Evolutionary conservation across 192 early-diverging fungal species (phyloP), one percentile per base, ranked within the genome.

Genomic region (Diversispora eburnea): DNA sequence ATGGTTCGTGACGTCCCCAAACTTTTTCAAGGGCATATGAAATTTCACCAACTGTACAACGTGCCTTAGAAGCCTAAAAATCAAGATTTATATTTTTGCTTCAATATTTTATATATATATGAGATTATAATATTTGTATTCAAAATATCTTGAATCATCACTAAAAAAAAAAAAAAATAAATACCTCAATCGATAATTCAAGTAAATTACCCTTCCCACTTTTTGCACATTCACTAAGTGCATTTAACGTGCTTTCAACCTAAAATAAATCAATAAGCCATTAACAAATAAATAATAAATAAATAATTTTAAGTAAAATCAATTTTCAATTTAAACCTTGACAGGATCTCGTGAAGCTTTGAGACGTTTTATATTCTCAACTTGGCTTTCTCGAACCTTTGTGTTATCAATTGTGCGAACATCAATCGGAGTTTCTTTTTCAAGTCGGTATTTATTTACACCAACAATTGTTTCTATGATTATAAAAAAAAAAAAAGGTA

Each of bases 41-140:
- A 70, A 95, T 94, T 76, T 95, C 94, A 65, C 94, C 94, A 3
- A 95, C 90, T 5, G 94, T 90, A 79, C 91, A 92, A 25, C 94
- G 86, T 33, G 85, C 87, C 41, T 87, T 85, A 10, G 94, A 77
- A 20, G 94, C 91, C 87, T 88, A 33, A 33, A 70, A 47, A 69
- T 41, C 20, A 61, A 73, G 17, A n/a, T 51, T 17, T 54, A 20
- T 69, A n/a, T 8, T 19, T 48, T 46, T 46, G 8, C 1, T 48
- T 12, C 2, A 8, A 10, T 46, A 69, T n/a, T 8, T 66, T 41
- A 19, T 72, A 46, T 41, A 19, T 72, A 46, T 7, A 25, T 8
- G 9, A 45, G n/a, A 62, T 51, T 20, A 39, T 60, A 52, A 15
- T 46, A 33, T 33, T 33, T 33, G 25, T 33, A 33, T 33, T 33